Base-by-base conservation (phyloP, 2,329 filamentous ascomycete genomes). In the Fusarium pseudocircinatum region DNA sequence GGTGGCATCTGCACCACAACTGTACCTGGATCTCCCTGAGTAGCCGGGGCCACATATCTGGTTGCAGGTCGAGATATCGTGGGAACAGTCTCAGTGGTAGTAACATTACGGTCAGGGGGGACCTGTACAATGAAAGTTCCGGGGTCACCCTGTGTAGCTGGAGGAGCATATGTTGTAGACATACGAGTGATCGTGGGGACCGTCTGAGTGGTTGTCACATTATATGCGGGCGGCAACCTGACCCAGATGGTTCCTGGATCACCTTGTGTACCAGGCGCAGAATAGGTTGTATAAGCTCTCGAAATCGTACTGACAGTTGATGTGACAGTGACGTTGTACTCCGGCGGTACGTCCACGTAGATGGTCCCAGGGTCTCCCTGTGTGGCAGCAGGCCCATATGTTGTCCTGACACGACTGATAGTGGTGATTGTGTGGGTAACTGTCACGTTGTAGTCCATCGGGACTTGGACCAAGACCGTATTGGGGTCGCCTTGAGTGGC, bases 181-280 rank as follows among this genome's bases (percentile, higher is more conserved):
- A 28, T 28, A 10, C 28, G 34, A 13, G 63, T 63, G 24, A 69
- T 53, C 12, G 66, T 67, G 11, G 63, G 20, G 10, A 47, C 43
- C 4, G 40, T 47, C 18, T 46, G 26, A 15, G 63, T 63, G 7
- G 60, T 57, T 42, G 66, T 68, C 7, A 69, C 63, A 22, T 67
- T 67, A 28, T 66, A 60, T 9, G 28, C 50, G 8, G 63, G 56
- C 32, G 63, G 66, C 9, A 46, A 11, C 18, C 54, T 36, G 12
- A 69, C 42, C 20, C 47, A 46, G 13, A 69, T n/a, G 16, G 66
- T 69, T n/a, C 66, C 66, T 11, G 66, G 66, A 26, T 69, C 63
- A 15, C 63, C 66, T 42, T 42, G 40, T 8, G 40, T 47, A 16
- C 28, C 53, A 11, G 65, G 62, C 1, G 62, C 24, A 7, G 44